Evolutionary conservation across 2,329 filamentous ascomycete species (phyloP), one percentile per base, ranked within the genome.

Genomic region (Simplicillium sp.): DNA sequence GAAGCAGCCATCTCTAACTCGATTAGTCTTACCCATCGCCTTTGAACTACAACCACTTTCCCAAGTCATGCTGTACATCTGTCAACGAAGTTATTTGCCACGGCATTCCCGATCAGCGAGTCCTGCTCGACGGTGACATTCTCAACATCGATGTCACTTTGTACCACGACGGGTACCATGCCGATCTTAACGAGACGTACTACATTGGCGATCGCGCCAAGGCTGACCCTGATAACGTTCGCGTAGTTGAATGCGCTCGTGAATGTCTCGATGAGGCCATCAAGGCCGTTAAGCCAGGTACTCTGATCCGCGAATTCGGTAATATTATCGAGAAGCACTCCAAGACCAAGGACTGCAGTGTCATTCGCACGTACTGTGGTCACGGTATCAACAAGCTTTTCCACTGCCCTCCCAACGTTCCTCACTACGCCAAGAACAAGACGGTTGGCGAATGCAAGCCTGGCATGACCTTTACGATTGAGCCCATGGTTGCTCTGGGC

Each of bases 401-500:
- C 73, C 92, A 98, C 65, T 85, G 82, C 59, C 80, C 89, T 20
- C 92, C 92, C 2, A 97, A 94, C 58, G 82, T 98, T 39, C 92
- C 92, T 5, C 92, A 98, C 63, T 98, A 98, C 57, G 90, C 83
- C 43, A 97, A 95, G 73, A 98, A 97, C 67, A 98, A 97, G 76
- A 87, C 90, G 0, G 84, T 96, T 1, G 92, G 92, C 37, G 80
- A 85, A 52, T 92, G 89, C 45, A 96, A 96, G 68, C 82, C 87
- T 1, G 92, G 92, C 40, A 96, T 97, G 88, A 95, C 88, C 48
- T 98, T 98, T 56, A 98, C 92, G 1, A 98, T 98, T 46, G 92
- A 98, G 67, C 92, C 92, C 13, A 98, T 98, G 92, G 89, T 98
- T 58, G 88, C 87, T 33, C 63, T 96, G 41, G 92, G 92, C 44